Conservation (phyloP, 1,139 yeast species). For the Nakaseomyces bracarensis region DNA sequence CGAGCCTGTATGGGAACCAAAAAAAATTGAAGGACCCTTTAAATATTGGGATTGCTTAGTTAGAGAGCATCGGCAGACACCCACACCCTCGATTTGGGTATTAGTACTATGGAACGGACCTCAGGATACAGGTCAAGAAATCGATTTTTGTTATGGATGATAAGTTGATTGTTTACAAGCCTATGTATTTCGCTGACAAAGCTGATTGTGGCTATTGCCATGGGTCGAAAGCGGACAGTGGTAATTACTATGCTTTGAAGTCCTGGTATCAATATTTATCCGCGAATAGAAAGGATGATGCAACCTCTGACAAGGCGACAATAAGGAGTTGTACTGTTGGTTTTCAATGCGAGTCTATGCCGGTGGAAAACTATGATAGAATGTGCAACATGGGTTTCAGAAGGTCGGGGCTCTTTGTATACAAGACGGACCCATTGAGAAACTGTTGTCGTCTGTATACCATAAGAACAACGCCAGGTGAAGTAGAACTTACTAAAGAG, state of each 20-base stretch:
- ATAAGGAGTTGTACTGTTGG: slow-evolving; percentile 38
- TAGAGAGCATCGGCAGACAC: too few relatives aligned
- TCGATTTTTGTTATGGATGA: background rate
- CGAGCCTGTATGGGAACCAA: too few relatives aligned
- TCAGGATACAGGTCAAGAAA: background rate
- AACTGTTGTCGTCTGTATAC: slow-evolving; percentile 82
- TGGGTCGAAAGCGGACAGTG: slow-evolving; percentile 36
- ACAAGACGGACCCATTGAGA: slow-evolving; percentile 62
- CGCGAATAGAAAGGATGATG: slow-evolving; percentile 15
- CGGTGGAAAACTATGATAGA: slow-evolving; percentile 49
- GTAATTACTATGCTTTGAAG: slow-evolving; percentile 36
- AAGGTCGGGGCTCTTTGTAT: slow-evolving; percentile 66
- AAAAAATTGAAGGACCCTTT: too few relatives aligned
- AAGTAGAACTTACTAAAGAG: slow-evolving; percentile 50
- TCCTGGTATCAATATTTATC: slow-evolving; percentile 20
- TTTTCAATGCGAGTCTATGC: slow-evolving; percentile 39
- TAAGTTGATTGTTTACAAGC: slow-evolving; percentile 29
- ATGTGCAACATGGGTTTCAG: slow-evolving; percentile 68
- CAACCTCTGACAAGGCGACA: background rate
- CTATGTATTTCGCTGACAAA: slow-evolving; percentile 33
- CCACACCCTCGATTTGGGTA: too few relatives aligned
- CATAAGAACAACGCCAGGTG: slow-evolving; percentile 50
- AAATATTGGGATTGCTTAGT: too few relatives aligned
- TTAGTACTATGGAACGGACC: background rate
- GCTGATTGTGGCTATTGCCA: slow-evolving; percentile 58